phyloP scores from a whole-genome alignment of 148 eudicot species.

The Linanthus parryae region DNA sequence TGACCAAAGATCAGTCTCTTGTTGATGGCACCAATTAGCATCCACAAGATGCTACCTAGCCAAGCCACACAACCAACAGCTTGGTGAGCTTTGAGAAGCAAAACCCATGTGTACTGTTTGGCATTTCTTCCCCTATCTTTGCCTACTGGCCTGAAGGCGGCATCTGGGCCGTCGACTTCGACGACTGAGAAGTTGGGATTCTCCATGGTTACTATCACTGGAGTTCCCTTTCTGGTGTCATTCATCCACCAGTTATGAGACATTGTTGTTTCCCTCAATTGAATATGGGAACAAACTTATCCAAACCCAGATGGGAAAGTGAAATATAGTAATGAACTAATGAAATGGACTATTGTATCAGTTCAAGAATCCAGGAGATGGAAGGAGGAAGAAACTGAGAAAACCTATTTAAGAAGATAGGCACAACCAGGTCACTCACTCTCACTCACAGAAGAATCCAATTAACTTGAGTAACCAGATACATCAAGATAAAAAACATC shows the following conservation, averaged over 20 bases:
- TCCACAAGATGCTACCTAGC: conserved; percentile 43
- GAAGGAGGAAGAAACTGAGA: conserved; percentile 8
- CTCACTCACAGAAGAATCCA: background rate
- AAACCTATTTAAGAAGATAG: background rate
- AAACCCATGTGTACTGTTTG: conserved; percentile 54
- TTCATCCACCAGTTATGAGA: conserved; percentile 37
- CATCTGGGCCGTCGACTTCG: conserved; percentile 42
- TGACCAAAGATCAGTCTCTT: conserved; percentile 34
- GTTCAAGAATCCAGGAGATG: background rate
- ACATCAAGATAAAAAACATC: background rate
- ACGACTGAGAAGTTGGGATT: conserved; percentile 41
- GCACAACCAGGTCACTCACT: background rate
- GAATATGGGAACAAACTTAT: background rate
- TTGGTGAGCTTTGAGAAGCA: conserved; percentile 45
- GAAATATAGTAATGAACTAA: background rate
- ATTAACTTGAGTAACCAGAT: background rate
- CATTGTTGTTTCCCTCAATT: background rate
- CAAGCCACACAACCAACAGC: conserved; percentile 52
- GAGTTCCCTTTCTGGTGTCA: conserved; percentile 40
- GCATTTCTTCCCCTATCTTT: conserved; percentile 47
- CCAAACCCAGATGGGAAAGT: background rate
- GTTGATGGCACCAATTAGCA: conserved; percentile 33
- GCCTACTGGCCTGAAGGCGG: conserved; percentile 27
- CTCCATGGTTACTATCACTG: conserved; percentile 56
- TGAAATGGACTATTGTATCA: background rate